Evolutionary conservation across 2,329 filamentous ascomycete genomes (phyloP).

Genomic region (Rhynchosporium graminicola): DNA sequence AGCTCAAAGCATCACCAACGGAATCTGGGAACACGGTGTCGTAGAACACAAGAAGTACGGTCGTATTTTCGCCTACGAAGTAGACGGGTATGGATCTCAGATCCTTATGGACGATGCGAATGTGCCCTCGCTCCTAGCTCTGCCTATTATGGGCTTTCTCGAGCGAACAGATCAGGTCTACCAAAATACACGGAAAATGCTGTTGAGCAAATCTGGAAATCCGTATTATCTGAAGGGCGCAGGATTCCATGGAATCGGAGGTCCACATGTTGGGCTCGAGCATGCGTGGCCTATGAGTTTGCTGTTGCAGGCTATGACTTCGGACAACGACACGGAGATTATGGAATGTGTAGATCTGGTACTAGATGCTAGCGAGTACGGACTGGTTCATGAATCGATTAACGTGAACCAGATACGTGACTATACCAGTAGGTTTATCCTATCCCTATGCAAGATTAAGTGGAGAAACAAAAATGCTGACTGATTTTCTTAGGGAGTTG

Average conservation of each 20-base stretch:
- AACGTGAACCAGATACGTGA: constrained; percentile 68
- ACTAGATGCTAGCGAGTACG: constrained; percentile 71
- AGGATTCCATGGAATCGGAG: constrained; percentile 85
- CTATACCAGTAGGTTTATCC: constrained; percentile 64
- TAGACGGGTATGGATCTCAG: constrained; percentile 80
- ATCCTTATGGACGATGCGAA: constrained; percentile 92
- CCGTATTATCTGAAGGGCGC: constrained; percentile 82
- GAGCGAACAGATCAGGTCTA: constrained; percentile 68
- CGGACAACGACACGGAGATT: constrained; percentile 82
- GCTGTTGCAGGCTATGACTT: constrained; percentile 87
- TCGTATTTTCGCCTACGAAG: constrained; percentile 81
- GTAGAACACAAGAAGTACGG: constrained; percentile 74
- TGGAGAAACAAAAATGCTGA: not conserved
- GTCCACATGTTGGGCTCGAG: constrained; percentile 77
- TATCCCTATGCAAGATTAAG: not conserved
- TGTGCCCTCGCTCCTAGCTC: constrained; percentile 75
- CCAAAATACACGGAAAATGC: constrained; percentile 81
- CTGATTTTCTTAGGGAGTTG: constrained; percentile 60
- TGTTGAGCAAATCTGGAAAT: constrained; percentile 52
- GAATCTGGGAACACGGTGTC: constrained; percentile 83
- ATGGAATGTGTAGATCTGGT: constrained; percentile 70
- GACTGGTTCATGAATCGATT: constrained; percentile 89
- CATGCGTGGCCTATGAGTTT: constrained; percentile 98
- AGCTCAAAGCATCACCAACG: constrained; percentile 66
- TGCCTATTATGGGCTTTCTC: constrained; percentile 79